These are phyloP conservation scores for Eutreptiella sp. DNA, from an alignment of 208 protist species.

Conservation along the genomic window DNA sequence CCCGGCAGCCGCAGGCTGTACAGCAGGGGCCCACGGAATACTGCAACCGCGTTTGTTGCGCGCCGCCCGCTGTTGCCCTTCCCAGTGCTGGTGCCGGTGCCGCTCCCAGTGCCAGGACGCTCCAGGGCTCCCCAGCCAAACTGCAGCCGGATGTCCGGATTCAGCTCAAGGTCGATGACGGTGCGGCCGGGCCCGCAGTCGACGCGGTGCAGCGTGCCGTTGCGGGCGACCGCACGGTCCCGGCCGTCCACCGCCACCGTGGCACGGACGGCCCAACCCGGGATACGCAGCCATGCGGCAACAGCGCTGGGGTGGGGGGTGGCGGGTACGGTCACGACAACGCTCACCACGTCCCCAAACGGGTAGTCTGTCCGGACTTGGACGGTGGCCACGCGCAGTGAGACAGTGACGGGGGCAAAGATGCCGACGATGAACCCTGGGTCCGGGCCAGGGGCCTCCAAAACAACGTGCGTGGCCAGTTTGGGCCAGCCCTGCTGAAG, in stretches of 20 bases:
- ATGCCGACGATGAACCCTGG: not conserved
- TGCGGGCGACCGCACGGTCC: not conserved
- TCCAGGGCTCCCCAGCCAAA: no score
- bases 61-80: no score
- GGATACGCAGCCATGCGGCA: no score
- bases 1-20: not conserved
- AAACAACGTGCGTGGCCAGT: not conserved
- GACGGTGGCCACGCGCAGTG: not conserved
- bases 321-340: not conserved
- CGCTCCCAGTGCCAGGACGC: no score
- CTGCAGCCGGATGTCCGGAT: not conserved
- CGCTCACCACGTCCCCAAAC: not conserved
- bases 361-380: not conserved
- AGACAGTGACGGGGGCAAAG: not conserved
- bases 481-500: constrained; percentile 9
- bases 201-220: not conserved
- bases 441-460: not conserved
- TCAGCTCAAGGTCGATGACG: not conserved
- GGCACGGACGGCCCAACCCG: not conserved
- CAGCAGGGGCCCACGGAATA: not conserved
- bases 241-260: not conserved
- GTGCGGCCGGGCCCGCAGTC: not conserved
- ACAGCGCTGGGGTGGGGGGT: not conserved
- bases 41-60: constrained; percentile 9
- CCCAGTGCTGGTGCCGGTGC: not conserved